Evolutionary conservation across 805 yeast genomes (phyloP).

Genomic region (Saturnispora dispora): DNA sequence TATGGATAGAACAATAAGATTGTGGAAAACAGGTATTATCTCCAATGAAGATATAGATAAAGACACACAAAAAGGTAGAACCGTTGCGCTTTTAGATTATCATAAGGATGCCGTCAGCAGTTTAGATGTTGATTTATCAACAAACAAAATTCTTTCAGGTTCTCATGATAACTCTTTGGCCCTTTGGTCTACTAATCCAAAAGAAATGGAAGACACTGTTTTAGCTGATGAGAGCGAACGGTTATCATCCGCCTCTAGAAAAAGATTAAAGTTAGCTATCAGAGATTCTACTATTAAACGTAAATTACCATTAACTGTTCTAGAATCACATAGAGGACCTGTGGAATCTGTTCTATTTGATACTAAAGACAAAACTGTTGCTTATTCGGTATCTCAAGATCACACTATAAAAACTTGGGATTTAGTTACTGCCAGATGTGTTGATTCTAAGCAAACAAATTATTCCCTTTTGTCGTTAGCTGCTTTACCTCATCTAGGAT

Average conservation of each 20-base stretch:
- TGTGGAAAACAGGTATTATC: conserved; percentile 65
- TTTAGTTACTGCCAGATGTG: conserved; percentile 72
- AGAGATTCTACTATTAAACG: conserved; percentile 69
- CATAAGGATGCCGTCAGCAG: conserved; percentile 83
- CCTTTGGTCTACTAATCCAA: conserved; percentile 80
- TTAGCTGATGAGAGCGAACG: conserved; percentile 28
- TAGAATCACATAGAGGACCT: conserved; percentile 79
- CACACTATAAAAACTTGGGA: conserved; percentile 97
- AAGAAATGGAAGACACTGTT: conserved; percentile 65
- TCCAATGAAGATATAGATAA: conserved; percentile 38
- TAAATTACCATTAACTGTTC: conserved; percentile 68
- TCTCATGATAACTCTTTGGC: conserved; percentile 75
- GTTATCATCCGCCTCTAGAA: conserved; percentile 72
- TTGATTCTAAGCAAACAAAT: conserved; percentile 82
- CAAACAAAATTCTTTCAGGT: conserved; percentile 69
- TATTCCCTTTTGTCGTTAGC: conserved; percentile 72
- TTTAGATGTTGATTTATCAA: conserved; percentile 46
- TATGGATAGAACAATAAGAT: conserved; percentile 77
- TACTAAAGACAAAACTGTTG: conserved; percentile 64
- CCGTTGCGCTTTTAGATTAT: conserved; percentile 80
- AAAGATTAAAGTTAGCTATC: conserved; percentile 75
- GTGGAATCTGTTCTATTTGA: conserved; percentile 82
- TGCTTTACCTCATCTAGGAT: conserved; percentile 54
- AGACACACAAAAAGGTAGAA: conserved; percentile 47
- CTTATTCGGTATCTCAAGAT: conserved; percentile 91